Evolutionary conservation across 1,284 basidiomycete genomes (phyloP).

Genomic region (Trichosporon coremiiforme): DNA sequence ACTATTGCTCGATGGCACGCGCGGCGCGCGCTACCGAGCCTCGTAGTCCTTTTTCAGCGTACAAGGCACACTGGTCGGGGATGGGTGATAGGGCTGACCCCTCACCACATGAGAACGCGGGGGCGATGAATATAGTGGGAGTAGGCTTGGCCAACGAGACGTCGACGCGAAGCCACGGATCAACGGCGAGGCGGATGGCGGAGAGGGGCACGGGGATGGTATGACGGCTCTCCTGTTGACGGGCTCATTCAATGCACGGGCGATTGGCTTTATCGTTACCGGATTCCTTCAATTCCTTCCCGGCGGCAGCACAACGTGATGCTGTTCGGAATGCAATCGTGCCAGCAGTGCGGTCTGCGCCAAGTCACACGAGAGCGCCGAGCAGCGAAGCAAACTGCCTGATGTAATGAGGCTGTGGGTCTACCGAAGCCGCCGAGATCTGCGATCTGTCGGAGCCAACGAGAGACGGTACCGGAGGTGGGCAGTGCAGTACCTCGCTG

Average conservation of each 20-base stretch:
- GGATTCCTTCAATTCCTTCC: conserved; percentile 3
- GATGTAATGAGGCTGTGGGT: not conserved
- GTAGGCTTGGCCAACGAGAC: not conserved
- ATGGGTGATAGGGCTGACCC: not conserved
- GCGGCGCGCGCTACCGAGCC: not conserved
- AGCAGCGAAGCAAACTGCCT: not conserved
- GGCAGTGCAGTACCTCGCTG: not conserved
- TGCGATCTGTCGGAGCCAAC: not conserved
- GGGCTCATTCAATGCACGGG: not conserved
- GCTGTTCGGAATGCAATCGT: not conserved
- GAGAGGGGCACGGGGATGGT: not conserved
- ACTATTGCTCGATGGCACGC: conserved; percentile 2
- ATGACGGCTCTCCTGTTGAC: not conserved
- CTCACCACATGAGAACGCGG: no score
- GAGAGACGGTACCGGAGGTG: not conserved
- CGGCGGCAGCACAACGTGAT: not conserved
- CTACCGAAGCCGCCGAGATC: not conserved
- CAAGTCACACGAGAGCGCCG: not conserved
- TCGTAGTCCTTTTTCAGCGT: not conserved
- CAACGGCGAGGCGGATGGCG: not conserved
- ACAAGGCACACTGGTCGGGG: conserved; percentile 7
- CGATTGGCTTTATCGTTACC: conserved; percentile 8
- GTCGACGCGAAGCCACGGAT: not conserved
- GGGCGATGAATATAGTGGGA: conserved; percentile 13
- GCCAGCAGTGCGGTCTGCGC: no score